A percentile compares a stretch with the other conserved stretches of the same genome.
These are phyloP conservation scores for Lichtheimia ornata DNA, from an alignment of 371 early-diverging fungal genomes.

Conservation along the genomic window DNA sequence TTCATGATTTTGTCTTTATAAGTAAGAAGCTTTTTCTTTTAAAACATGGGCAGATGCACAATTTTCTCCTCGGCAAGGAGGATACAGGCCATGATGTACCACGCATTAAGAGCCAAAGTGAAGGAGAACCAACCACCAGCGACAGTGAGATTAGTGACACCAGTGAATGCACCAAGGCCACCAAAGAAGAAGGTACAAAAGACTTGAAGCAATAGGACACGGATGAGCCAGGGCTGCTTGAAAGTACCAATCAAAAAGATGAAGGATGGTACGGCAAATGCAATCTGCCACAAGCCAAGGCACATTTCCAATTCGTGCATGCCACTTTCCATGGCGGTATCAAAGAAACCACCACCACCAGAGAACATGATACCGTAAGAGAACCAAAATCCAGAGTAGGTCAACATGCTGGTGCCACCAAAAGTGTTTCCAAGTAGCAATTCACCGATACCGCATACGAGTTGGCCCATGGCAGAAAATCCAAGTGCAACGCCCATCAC, in stretches of 20 bases:
- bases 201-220: slow-evolving; percentile 25
- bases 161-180: slow-evolving; percentile 22
- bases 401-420: slow-evolving; percentile 23
- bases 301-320: slow-evolving; percentile 13
- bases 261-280: slow-evolving; percentile 27
- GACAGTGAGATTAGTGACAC: slow-evolving; percentile 14
- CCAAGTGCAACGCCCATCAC: slow-evolving; percentile 30
- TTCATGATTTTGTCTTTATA: too few relatives aligned
- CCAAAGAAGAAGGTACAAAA: slow-evolving; percentile 28
- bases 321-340: slow-evolving; percentile 15
- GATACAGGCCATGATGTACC: slow-evolving; percentile 24
- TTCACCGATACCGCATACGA: slow-evolving; percentile 25
- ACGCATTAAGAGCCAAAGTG: slow-evolving; percentile 23
- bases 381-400: slow-evolving; percentile 40
- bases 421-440: slow-evolving; percentile 27
- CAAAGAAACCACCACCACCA: slow-evolving; percentile 23
- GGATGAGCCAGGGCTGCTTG: slow-evolving; percentile 25
- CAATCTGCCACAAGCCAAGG: slow-evolving; percentile 22
- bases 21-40: too few relatives aligned
- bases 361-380: slow-evolving; percentile 35
- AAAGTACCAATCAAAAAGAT: slow-evolving; percentile 35
- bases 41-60: slow-evolving; percentile 19
- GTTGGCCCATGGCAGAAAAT: slow-evolving; percentile 29
- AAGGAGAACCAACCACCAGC: slow-evolving; percentile 36
- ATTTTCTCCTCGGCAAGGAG: slow-evolving; percentile 25